Evolutionary conservation across 768 basidiomycete genomes (phyloP), one percentile per base, ranked within the genome.

Genomic region (Lentinula boryana): DNA sequence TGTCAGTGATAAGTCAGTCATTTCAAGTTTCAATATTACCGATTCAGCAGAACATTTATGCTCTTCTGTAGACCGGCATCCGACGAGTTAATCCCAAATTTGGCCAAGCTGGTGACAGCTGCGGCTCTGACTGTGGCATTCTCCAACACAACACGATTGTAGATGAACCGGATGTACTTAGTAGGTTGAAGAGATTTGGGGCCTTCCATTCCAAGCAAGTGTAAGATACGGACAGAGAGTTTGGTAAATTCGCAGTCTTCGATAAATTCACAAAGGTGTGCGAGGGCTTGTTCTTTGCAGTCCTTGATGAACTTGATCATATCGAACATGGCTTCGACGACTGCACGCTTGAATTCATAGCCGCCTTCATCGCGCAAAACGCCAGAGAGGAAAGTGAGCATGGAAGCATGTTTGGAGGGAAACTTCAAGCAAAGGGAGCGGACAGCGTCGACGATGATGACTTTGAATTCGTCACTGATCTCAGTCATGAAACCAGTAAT

Each of bases 231-330:
- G 63, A 99, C 97, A 33, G 95, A 97, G 54, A 99, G 86, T 75
- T 98, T 99, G 35, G 96, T 98, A 70, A 98, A 99, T 72, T 99
- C 97, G 82, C 97, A 99, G 71, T 99, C 97, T 75, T 99, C 97
- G 71, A 99, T 99, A 72, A 99, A 99, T 72, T 99, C 97, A 79
- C 97, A 99, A 21, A 99, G 84, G 69, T 99, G 94, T 18, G 96
- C 96, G 49, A 99, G 83, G 1, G 97, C 97, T 68, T 97, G 91
- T 71, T 99, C 97, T 77, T 97, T 96, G 77, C 89, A 92, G 56
- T 98, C 96, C 49, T 79, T 78, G 68, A 99, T 98, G 76, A 85
- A 98, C 71, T 96, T 98, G 82, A 99, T 93, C 97, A 99, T 99
- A 74, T 99, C 97, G 71, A 99, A 98, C 70, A 99, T 98, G 18